Evolutionary conservation across 2,329 filamentous ascomycete genomes (phyloP).

Genomic region (Colletotrichum lentis): DNA sequence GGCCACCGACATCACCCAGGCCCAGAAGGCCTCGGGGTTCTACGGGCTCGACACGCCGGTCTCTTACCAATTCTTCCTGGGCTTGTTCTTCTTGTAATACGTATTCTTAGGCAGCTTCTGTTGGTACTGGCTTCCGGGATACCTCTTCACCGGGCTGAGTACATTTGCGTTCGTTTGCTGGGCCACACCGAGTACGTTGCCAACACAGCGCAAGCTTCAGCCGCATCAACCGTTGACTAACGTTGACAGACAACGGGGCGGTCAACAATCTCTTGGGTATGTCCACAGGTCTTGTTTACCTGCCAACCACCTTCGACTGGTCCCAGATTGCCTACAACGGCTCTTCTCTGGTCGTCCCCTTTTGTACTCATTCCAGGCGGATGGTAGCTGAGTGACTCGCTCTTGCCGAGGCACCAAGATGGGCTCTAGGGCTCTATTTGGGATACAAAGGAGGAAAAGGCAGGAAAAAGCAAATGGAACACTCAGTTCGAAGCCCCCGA

Average conservation of each 20-base stretch:
- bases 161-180: slow-evolving; percentile 58
- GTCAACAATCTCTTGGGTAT: slow-evolving; percentile 73
- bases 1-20: slow-evolving; percentile 55
- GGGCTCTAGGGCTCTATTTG: neutral
- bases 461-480: too few species aligned
- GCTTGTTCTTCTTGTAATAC: slow-evolving; percentile 52
- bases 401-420: neutral
- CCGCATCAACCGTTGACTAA: slow-evolving; percentile 30
- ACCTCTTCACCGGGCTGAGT: slow-evolving; percentile 54
- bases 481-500: too few species aligned
- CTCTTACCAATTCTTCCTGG: slow-evolving; percentile 56
- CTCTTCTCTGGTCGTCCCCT: slow-evolving; percentile 57
- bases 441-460: too few species aligned
- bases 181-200: slow-evolving; percentile 49
- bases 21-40: slow-evolving; percentile 55
- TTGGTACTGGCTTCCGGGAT: slow-evolving; percentile 59
- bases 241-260: slow-evolving; percentile 60
- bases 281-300: slow-evolving; percentile 44
- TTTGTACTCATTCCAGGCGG: too few species aligned
- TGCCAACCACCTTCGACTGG: slow-evolving; percentile 46
- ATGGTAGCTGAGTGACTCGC: neutral
- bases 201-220: slow-evolving; percentile 37
- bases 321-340: slow-evolving; percentile 42
- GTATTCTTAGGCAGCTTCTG: slow-evolving; percentile 53
- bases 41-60: slow-evolving; percentile 50